phyloP scores from a whole-genome alignment of 148 eudicot species.

The Persicaria maculosa region DNA sequence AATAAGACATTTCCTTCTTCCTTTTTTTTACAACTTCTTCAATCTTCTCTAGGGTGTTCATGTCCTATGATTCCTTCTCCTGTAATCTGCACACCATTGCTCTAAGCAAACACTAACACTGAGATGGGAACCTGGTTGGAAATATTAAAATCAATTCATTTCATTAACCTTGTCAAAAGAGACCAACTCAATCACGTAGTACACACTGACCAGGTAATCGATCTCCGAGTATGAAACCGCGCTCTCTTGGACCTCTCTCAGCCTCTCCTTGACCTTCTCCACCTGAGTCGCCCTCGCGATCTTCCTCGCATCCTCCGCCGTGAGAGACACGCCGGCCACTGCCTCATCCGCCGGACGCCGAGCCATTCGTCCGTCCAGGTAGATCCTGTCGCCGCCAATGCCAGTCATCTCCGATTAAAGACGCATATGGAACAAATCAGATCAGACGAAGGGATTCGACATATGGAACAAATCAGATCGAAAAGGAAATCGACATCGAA shows the following conservation, averaged over 20 bases:
- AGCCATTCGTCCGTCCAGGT: conserved; percentile 16
- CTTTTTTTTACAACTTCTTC: conserved; percentile 84
- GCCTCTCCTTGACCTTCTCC: conserved; percentile 34
- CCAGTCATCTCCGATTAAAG: conserved; percentile 15
- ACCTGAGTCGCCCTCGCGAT: conserved; percentile 25
- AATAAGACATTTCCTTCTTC: conserved; percentile 88
- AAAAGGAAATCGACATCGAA: too few species aligned
- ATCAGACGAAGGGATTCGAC: too few species aligned
- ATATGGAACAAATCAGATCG: too few species aligned
- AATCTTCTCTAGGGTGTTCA: conserved; percentile 82
- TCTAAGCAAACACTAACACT: neutral
- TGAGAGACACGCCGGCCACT: conserved; percentile 10
- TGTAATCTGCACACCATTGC: conserved; percentile 15
- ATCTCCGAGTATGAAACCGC: conserved; percentile 38
- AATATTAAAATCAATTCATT: neutral
- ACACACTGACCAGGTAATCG: too few species aligned
- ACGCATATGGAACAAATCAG: too few species aligned
- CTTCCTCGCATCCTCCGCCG: conserved; percentile 44
- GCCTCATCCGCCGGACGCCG: conserved; percentile 7
- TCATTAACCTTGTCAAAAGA: conserved; percentile 74
- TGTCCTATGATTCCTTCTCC: conserved; percentile 99
- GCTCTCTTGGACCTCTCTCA: conserved; percentile 25
- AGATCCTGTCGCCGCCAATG: conserved; percentile 23
- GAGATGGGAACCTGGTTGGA: neutral
- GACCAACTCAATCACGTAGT: conserved; percentile 66